Evolutionary conservation across 441 rosid genomes (phyloP), one percentile per base, ranked within the genome.

Genomic region (Corymbia calophylla): DNA sequence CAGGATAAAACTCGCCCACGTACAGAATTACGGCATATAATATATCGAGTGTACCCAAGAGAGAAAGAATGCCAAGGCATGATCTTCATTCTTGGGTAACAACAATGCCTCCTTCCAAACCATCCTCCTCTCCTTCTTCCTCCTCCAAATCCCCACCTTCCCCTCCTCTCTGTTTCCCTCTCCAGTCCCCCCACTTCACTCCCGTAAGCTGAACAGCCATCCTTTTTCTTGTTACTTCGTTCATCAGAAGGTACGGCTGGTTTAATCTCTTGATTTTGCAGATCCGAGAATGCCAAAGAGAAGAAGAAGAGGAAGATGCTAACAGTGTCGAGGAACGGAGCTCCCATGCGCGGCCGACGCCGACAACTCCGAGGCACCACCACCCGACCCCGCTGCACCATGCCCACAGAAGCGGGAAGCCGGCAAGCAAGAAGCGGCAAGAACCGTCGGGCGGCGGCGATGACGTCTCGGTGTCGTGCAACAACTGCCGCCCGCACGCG

Each of bases 271-370:
- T 27, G 19, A 19, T 62, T 55, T 70, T 86, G 88, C 96, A 98
- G 99, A 98, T 98, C 95, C 96, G 93, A 91, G 99, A 98, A 93
- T 95, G 96, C 49, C 97, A 95, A 88, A 89, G 90, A 66, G 94
- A 91, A 91, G 87, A 91, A 91, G 87, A 92, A 29, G 93, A 92
- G 58, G 96, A 91, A 21, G 87, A 87, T 39, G 88, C 90, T 55
- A 88, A 86, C 53, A 90, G 88, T 27, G 91, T 91, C 68, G 81
- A 62, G 55, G 90, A 23, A 88, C 88, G 68, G 64, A 23, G 16
- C 39, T 23, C 68, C n/a, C 48, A 21, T 2, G 64, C 31, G 51
- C 60, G 47, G 27, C 27, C 18, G 88, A 56, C 68, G 31, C 47
- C 64, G 88, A 85, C 89, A 86, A 77, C 92, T 94, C 8, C 93